phyloP scores from a whole-genome alignment of 768 basidiomycete genomes.

The Tubosaeta sp. region DNA sequence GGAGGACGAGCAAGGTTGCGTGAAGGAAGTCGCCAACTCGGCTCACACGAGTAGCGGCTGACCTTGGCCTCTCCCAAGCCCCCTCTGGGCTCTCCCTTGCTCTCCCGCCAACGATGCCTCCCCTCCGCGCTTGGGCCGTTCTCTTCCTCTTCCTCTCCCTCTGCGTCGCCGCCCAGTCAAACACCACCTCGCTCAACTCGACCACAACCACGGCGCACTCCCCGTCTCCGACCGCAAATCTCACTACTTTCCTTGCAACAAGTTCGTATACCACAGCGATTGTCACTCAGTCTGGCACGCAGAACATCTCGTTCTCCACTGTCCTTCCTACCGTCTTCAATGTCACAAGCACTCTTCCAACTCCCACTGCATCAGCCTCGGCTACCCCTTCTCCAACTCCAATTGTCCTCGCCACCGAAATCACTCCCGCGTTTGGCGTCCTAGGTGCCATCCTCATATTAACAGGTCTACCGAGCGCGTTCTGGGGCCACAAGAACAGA shows the following conservation, averaged over 20 bases:
- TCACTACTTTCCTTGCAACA: constrained; percentile 55
- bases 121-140: not conserved
- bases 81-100: constrained; percentile 3
- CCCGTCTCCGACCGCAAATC: constrained; percentile 17
- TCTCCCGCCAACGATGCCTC: constrained; percentile 11
- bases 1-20: constrained; percentile 8
- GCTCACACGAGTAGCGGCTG: constrained; percentile 31
- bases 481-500: constrained; percentile 93
- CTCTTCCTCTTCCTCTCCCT: constrained; percentile 26
- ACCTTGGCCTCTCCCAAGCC: constrained; percentile 14
- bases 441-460: constrained; percentile 85
- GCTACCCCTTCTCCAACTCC: constrained; percentile 33
- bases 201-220: constrained; percentile 8
- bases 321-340: constrained; percentile 59
- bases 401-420: constrained; percentile 50
- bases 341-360: constrained; percentile 53
- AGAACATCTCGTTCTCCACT: constrained; percentile 47
- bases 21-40: constrained; percentile 2
- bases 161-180: constrained; percentile 36
- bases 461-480: constrained; percentile 84
- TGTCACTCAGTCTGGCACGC: constrained; percentile 44
- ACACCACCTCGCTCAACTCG: constrained; percentile 15
- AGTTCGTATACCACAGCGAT: constrained; percentile 48
- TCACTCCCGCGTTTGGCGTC: constrained; percentile 88
- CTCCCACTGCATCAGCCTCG: constrained; percentile 45